Percentiles rank a stretch among this genome's conserved stretches.
Evolutionary conservation across 345 rosid genomes (phyloP).

Genomic region (Pistacia atlantica): DNA sequence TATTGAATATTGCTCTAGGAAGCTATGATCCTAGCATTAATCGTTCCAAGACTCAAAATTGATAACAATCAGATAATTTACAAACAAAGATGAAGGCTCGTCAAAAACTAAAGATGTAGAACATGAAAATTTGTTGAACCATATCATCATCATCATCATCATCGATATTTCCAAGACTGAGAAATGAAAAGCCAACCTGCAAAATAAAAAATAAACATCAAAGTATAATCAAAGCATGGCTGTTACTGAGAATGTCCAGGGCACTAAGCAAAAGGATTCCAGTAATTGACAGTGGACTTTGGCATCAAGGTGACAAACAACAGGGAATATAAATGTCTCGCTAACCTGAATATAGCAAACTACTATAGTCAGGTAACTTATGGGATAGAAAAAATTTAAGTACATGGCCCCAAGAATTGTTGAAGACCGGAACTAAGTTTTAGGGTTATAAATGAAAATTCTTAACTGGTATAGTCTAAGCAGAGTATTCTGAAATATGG

Average conservation of each 20-base stretch:
- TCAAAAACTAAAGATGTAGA: not conserved
- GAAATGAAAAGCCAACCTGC: conserved; percentile 19
- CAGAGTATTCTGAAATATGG: not conserved
- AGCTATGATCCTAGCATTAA: conserved; percentile 18
- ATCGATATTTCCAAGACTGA: conserved; percentile 12
- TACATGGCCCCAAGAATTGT: not conserved
- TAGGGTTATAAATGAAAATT: not conserved
- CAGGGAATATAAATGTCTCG: not conserved
- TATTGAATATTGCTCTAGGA: conserved; percentile 6
- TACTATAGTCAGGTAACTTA: too few species aligned
- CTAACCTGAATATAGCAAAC: too few species aligned
- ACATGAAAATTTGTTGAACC: not conserved
- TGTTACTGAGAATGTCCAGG: not conserved
- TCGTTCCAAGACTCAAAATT: conserved; percentile 21
- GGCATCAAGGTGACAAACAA: not conserved
- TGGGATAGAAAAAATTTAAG: too few species aligned
- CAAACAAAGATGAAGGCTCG: conserved; percentile 15
- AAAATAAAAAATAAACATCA: not conserved
- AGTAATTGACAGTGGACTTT: not conserved
- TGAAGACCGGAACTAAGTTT: too few species aligned
- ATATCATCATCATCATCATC: not conserved
- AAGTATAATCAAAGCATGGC: conserved; percentile 6
- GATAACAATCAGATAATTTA: conserved; percentile 31
- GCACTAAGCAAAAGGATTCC: not conserved
- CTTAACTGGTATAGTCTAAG: not conserved